Evolutionary conservation across 2,329 filamentous ascomycete genomes (phyloP), one percentile per base, ranked within the genome.

Genomic region (Penicillium vulpinum): DNA sequence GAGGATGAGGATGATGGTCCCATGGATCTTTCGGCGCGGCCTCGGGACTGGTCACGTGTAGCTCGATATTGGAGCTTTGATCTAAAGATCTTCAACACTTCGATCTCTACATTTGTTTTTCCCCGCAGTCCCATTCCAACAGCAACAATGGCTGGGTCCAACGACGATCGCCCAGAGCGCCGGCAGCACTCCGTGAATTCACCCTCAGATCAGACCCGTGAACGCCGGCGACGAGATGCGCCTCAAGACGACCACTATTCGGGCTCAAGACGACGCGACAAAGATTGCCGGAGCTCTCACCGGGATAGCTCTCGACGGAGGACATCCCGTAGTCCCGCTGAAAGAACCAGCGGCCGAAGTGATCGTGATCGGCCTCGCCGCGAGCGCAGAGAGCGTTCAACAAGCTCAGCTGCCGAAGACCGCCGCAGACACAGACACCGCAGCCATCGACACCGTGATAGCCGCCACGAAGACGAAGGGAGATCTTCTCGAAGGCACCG

Each of bases 381-480:
- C 21, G 64, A 67, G 24, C 67, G 65, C 41, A 61, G 62, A 38
- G 68, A 70, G 18, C 64, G 61, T 41, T 66, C 61, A 22, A 61
- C 63, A 28, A 65, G 58, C 48, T 56, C 59, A 24, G 45, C 49
- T 21, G 64, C 67, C n/a, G 65, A 70, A 29, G 64, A 68, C 49
- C 67, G 62, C 26, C 66, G 63, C 56, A 64, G 66, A 57, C 68
- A 63, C 49, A 66, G 65, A 54, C 62, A 68, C 45, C 62, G 58
- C 52, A 73, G 68, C 16, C 65, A 66, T 38, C 64, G 67, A 28
- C 61, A 68, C 49, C 63, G 67, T 43, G 69, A 69, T 43, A 64
- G 66, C 43, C 67, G 63, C 21, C 62, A 67, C 28, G 54, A 62
- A 26, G 60, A 67, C 28, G 57, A 62, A 46, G 62, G 62, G 28